Percentiles rank a stretch among this genome's conserved stretches.
Conservation (phyloP, 192 early-diverging fungal genomes). For the Polychytrium aggregatum region DNA sequence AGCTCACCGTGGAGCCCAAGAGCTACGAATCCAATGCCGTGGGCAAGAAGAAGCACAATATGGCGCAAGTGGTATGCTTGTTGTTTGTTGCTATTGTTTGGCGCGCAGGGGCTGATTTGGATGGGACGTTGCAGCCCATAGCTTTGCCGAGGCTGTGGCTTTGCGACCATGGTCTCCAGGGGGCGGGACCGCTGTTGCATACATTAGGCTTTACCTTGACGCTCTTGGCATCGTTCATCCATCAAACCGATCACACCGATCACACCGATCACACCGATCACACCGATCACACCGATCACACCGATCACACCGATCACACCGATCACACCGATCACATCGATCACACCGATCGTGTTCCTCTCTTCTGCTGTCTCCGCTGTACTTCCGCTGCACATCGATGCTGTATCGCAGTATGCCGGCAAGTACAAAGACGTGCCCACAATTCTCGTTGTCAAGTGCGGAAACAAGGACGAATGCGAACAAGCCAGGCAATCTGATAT, state of each 20-base stretch:
- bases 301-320: no score
- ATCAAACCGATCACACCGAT: neutral
- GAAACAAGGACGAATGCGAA: slow-evolving; percentile 18
- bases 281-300: no score
- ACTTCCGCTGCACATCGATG: no score
- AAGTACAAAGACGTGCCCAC: slow-evolving; percentile 27
- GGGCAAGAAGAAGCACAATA: slow-evolving; percentile 80
- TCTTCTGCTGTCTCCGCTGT: no score
- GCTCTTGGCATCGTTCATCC: neutral
- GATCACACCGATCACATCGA: no score
- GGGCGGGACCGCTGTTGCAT: slow-evolving; percentile 67
- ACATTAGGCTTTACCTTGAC: slow-evolving; percentile 66
- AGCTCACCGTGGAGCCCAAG: slow-evolving; percentile 13
- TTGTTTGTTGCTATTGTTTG: no score
- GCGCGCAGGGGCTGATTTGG: no score
- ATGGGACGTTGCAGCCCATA: no score
- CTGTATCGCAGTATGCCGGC: slow-evolving; percentile 24
- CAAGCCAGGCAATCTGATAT: slow-evolving; percentile 33
- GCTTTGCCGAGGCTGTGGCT: no score
- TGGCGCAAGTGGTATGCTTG: slow-evolving; percentile 62
- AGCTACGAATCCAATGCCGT: slow-evolving; percentile 77
- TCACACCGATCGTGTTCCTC: no score
- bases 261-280: no score
- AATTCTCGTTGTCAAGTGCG: slow-evolving; percentile 36
- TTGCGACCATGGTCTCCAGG: no score